Evolutionary conservation across 2,329 filamentous ascomycete species (phyloP), one percentile per base, ranked within the genome.

Genomic region (Cladosporium sp.): DNA sequence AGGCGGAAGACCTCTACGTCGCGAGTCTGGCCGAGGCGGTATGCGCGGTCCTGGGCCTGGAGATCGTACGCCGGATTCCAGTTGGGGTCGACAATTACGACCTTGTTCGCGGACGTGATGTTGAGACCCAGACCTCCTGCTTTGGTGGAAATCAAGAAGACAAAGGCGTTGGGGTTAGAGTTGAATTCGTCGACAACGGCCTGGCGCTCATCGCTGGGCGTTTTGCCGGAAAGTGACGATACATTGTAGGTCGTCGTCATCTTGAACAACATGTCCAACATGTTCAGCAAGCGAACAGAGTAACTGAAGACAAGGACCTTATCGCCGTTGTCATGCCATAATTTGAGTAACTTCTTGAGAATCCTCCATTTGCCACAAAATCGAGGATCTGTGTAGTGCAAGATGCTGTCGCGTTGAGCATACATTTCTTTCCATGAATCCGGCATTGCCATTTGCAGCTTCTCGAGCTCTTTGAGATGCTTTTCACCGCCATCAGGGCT

Each of bases 301-400:
- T 97, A 91, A 0, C 89, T 95, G 68, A 98, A 98, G 2, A 98
- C 86, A 0, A 98, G 79, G 0, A 96, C 93, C 69, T 97, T 98
- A 71, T 96, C 90, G 11, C 89, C 89, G 63, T 87, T 90, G 11
- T 80, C 77, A 65, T 95, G 82, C 93, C 93, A 98, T 68, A 93
- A 92, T 52, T 84, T 85, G 6, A 98, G 78, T 3, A 98, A 75
- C 61, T 89, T 91, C 67, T 85, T 88, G 31, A 98, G 70, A 1
- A 98, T 83, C 65, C 89, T 90, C 93, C 93, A 98, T 70, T 98
- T 98, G 3, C 93, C 93, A 64, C 93, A 98, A 59, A 91, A 96
- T 53, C 95, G 87, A 0, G 89, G 86, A 61, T 95, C 90, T 1
- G 90, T 85, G 46, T 90, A 85, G 61, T 86, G 87, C 46, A 87